A percentile compares a stretch with the other conserved stretches of the same genome.
Evolutionary conservation across 345 rosid species (phyloP).

Genomic region (Brassica cretica): DNA sequence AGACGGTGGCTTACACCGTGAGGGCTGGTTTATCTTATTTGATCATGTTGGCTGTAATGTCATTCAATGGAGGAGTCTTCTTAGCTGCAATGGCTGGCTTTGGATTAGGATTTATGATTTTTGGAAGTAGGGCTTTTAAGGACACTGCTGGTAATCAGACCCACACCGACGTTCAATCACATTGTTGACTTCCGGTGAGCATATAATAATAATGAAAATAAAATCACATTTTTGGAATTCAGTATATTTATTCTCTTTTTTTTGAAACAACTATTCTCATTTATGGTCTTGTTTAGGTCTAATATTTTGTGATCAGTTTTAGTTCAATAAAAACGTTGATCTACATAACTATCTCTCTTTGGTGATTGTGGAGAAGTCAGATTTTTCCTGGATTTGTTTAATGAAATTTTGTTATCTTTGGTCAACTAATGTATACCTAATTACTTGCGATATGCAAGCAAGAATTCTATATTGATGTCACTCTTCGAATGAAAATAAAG

Average conservation of each 20-base stretch:
- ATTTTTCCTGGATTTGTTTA: background rate
- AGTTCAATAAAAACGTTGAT: background rate
- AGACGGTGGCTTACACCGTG: slow-evolving; percentile 49
- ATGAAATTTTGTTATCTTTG: no score
- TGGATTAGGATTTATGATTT: slow-evolving; percentile 63
- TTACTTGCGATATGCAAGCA: background rate
- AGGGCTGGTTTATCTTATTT: slow-evolving; percentile 58
- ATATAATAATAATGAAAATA: background rate
- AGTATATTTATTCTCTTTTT: no score
- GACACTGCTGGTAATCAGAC: slow-evolving; percentile 16
- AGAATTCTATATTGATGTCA: background rate
- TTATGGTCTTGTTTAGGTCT: background rate
- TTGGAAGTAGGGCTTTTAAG: slow-evolving; percentile 49
- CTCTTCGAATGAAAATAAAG: background rate
- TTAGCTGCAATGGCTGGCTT: slow-evolving; percentile 70
- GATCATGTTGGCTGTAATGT: slow-evolving; percentile 80
- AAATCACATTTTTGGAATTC: background rate
- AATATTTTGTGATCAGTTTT: background rate
- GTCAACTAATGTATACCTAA: background rate
- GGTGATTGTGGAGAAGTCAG: background rate
- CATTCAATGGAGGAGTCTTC: slow-evolving; percentile 79
- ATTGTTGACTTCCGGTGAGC: slow-evolving; percentile 18
- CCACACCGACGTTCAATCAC: slow-evolving; percentile 32
- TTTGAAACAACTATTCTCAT: background rate
- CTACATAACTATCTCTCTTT: background rate